Conservation (phyloP, 2,329 filamentous ascomycete species). For the Bisporella sp. region DNA sequence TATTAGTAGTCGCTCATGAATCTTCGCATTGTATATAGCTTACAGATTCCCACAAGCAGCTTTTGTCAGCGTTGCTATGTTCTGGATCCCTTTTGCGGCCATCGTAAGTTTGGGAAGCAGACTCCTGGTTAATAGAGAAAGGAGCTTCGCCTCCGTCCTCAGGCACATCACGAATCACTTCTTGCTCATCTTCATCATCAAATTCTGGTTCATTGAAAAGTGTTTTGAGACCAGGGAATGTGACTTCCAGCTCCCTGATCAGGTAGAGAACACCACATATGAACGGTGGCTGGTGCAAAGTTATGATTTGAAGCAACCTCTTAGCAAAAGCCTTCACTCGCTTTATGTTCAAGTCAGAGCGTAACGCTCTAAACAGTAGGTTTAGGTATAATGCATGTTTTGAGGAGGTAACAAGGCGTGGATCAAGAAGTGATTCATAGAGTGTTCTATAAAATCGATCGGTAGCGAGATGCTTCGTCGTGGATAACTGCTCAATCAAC, state of each 20-base stretch:
- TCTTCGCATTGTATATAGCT: slow-evolving; percentile 21
- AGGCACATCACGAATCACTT: slow-evolving; percentile 53
- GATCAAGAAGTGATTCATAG: slow-evolving; percentile 91
- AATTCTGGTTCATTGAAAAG: slow-evolving; percentile 78
- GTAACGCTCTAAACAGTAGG: slow-evolving; percentile 79
- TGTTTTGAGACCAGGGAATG: slow-evolving; percentile 72
- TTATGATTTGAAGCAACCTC: slow-evolving; percentile 79
- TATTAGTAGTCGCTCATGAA: slow-evolving; percentile 7
- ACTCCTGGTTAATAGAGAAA: background rate
- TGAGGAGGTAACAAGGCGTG: slow-evolving; percentile 78
- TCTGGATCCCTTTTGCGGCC: slow-evolving; percentile 86
- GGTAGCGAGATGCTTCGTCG: slow-evolving; percentile 69
- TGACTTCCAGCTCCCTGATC: slow-evolving; percentile 69
- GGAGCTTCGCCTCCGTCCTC: slow-evolving; percentile 40
- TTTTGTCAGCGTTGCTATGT: slow-evolving; percentile 86
- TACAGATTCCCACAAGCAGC: slow-evolving; percentile 88
- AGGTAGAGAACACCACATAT: slow-evolving; percentile 90
- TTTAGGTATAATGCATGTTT: slow-evolving; percentile 97
- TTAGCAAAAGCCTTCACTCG: slow-evolving; percentile 96
- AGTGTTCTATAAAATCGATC: slow-evolving; percentile 93
- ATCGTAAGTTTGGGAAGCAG: slow-evolving; percentile 54
- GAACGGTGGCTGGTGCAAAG: slow-evolving; percentile 86
- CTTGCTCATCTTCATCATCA: slow-evolving; percentile 55
- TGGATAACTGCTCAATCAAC: slow-evolving; percentile 86
- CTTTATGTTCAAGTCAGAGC: slow-evolving; percentile 82